Conservation (phyloP, 495 filamentous ascomycete species). For the Delitschia confertaspora region DNA sequence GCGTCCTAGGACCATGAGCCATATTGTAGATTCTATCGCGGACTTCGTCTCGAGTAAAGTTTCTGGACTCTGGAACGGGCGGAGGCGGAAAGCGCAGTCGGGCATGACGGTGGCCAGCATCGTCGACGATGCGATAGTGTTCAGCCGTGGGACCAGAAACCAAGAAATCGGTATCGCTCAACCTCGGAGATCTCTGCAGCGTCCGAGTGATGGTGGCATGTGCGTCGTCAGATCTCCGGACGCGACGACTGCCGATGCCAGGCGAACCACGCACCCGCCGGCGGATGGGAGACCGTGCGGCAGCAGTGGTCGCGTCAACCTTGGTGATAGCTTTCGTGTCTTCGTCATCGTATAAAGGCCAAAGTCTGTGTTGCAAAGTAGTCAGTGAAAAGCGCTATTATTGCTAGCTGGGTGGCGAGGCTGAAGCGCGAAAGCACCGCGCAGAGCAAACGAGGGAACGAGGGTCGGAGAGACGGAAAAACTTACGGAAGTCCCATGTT, state of each 20-base stretch:
- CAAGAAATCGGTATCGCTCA: constrained; percentile 11
- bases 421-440: constrained; percentile 8
- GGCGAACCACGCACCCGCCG: constrained; percentile 37
- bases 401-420: constrained; percentile 30
- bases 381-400: constrained; percentile 10
- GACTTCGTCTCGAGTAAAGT: constrained; percentile 28
- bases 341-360: constrained; percentile 50
- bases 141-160: not conserved
- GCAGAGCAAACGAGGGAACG: constrained; percentile 1
- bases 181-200: constrained; percentile 11
- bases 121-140: constrained; percentile 26
- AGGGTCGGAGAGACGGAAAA: not conserved
- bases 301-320: constrained; percentile 48
- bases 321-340: constrained; percentile 46
- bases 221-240: constrained; percentile 8
- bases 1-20: no score
- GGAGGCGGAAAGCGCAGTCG: constrained; percentile 26
- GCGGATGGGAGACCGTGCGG: constrained; percentile 65
- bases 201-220: constrained; percentile 7
- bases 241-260: constrained; percentile 24
- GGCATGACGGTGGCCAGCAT: constrained; percentile 12
- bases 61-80: constrained; percentile 35
- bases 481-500: constrained; percentile 80
- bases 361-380: constrained; percentile 40
- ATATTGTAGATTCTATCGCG: not conserved